Evolutionary conservation across 345 rosid genomes (phyloP), one percentile per base, ranked within the genome.

Genomic region (Reutealis trisperma): DNA sequence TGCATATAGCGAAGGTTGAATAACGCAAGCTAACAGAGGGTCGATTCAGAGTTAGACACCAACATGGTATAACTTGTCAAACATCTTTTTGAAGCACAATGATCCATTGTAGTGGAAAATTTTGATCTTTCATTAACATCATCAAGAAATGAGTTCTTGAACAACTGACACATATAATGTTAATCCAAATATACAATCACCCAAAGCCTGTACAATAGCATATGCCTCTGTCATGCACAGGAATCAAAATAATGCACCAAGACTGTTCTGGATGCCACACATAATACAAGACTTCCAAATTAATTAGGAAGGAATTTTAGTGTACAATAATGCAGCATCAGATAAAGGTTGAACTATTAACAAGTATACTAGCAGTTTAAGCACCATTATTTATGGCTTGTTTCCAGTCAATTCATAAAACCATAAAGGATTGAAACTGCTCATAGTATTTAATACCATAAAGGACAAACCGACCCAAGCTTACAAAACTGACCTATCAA

Each of bases 21-120:
- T 42, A 18, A 55, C 3, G 34, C 51, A 32, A 75, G 47, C 34
- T 11, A 47, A 58, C 12, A 66, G 2, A 63, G 74, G 58, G 63
- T 51, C 21, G 41, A 9, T 25, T 42, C 19, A 15, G 27, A 6
- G 49, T 61, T 55, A 75, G 25, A 75, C 44, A 77, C 84, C 42
- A 73, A 89, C 99, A 96, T 93, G 98, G 82, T 91, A 96, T 73
- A 96, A 86, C 85, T 85, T 93, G 86, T 90, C 96, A 85, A 93
- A 92, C 90, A 81, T 85, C 86, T 88, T 92, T 87, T 90, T 88
- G 81, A 84, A 96, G 88, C 83, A 85, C 75, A 90, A 79, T 62
- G 90, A 82, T 62, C 99, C 99, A 42, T 93, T 91, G 60, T 86
- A 84, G 88, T 87, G 89, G 84, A 96, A 96, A 75, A 95, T 83